Evolutionary conservation across 345 rosid species (phyloP).

Genomic region (Eucalyptus marginata): DNA sequence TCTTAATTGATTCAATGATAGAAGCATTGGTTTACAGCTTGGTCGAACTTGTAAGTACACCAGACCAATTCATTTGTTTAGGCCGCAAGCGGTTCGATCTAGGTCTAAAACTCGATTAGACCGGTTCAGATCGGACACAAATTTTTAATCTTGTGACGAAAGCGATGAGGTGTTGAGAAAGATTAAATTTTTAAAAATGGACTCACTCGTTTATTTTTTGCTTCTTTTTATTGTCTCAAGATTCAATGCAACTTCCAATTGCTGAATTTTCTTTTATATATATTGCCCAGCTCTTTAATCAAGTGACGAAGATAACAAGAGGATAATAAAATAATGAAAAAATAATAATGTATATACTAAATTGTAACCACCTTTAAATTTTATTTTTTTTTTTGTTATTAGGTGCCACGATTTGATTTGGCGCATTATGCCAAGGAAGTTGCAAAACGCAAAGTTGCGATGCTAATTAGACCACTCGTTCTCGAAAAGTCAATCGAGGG

Average conservation of each 20-base stretch:
- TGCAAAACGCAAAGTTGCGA: not conserved
- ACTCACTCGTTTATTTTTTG: not conserved
- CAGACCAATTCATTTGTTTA: not conserved
- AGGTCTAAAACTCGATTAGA: not conserved
- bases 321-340: not conserved
- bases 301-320: not conserved
- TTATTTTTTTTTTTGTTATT: too few species aligned
- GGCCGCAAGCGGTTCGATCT: not conserved
- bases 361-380: not conserved
- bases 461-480: not conserved
- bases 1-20: not conserved
- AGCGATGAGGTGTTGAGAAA: not conserved
- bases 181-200: not conserved
- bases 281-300: not conserved
- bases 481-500: not conserved
- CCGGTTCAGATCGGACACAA: not conserved
- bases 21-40: not conserved
- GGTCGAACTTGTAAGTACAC: not conserved
- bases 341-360: not conserved
- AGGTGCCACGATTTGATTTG: not conserved
- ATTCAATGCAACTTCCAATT: not conserved
- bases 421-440: not conserved
- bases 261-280: not conserved
- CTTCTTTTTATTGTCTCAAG: not conserved
- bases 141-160: not conserved